Evolutionary conservation across 495 filamentous ascomycete species (phyloP), one percentile per base, ranked within the genome.

Genomic region (Penicillium argentinense): DNA sequence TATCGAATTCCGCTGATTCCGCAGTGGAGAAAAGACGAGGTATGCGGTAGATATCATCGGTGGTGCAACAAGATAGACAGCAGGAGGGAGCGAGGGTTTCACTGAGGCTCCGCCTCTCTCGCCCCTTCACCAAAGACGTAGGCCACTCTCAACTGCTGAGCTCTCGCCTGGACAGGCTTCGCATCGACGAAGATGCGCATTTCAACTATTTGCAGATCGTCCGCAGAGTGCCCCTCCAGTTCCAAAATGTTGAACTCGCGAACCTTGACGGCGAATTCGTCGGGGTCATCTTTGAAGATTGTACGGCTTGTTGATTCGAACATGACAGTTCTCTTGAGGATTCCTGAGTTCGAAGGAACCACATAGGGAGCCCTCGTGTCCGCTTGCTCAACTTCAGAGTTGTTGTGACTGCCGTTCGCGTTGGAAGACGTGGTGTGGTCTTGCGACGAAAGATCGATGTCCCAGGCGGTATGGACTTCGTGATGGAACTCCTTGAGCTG

Each of bases 161-260:
- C 59, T 0, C 51, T 27, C 0, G 51, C 47, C 46, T 60, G 58
- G 4, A 64, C 36, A 30, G 58, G 58, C 22, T 42, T 53, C 12
- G 47, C 30, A 33, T 62, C 55, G 12, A 57, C 9, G 27, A 52
- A 62, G 3, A 56, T 43, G 22, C 61, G 39, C 61, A 59, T 57
- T 33, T 59, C 55, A 16, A 59, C 53, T 9, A 57, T 48, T 27
- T 47, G 38, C 19, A 62, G 18, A 22, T 57, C 53, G 1, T 19
- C 29, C 6, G 40, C 34, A 2, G 26, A 27, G 1, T 18, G 19
- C 1, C 51, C 52, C 17, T 53, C 50, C 12, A 60, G 16, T 21
- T 58, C 59, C 2, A 65, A 25, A 9, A 63, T 41, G 28, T 63
- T 60, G 30, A 65, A 63, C 45, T 60, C 59, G 3, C 48, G 33